Base-by-base conservation (phyloP, 306 rosid species). In the Inga leiocalycina region DNA sequence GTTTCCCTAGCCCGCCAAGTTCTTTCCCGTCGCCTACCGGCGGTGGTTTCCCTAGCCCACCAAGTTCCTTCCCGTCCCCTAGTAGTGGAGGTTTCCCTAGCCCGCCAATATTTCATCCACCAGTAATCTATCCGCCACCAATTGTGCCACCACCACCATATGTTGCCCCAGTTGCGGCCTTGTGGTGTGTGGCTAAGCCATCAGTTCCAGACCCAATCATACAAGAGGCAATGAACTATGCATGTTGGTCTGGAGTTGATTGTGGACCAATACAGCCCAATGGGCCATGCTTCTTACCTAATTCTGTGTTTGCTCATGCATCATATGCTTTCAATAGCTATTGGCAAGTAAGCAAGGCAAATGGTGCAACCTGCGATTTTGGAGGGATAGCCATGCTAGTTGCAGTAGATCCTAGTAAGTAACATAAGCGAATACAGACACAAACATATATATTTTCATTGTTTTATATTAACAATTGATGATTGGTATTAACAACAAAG, bases 121-220 rank as follows among this genome's bases (percentile, higher is more conserved):
- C 99, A 0, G 83, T 94, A 2, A 89, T 96, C 27, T 94, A 76
- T 82, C 99, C 99, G 2, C 98, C 98, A 1, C 99, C 99, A 2
- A 86, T 81, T 4, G 91, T 77, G 39, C 97, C 91, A 0, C 97
- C 94, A 0, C 89, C 92, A 1, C 92, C 88, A 2, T 77, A 77
- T 17, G 52, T 68, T 0, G 90, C 87, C 19, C 92, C 95, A 0
- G 71, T 22, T 52, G n/a, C 67, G 2, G 79, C 95, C 49, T 75
- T 90, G 9, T 96, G 99, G 99, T 96, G 99, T 48, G 99, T 96
- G 81, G 99, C 95, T 13, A 94, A 96, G 94, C 95, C 99, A 0
- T 64, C 99, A 3, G 99, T 94, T 44, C 99, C 99, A 0, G 99
- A 94, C 85, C 99, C 98, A 20, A 96, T 96, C 67, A 81, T 94